Percentiles rank a stretch among this genome's conserved stretches.
Evolutionary conservation across 78 protist genomes (phyloP).

Genomic region (Polysphondylium violaceum): DNA sequence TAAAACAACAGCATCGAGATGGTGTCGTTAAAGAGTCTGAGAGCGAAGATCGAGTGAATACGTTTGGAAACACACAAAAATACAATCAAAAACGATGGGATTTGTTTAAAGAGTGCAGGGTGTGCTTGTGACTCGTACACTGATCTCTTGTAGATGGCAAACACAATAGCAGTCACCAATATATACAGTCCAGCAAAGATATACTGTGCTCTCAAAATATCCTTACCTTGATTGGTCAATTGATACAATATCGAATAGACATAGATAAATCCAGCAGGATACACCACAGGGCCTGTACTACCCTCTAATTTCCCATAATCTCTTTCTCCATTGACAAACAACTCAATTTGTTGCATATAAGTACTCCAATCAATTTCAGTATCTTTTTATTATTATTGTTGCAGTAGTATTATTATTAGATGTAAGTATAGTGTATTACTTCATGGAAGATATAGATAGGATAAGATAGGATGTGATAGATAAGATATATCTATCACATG

Average conservation of each 20-base stretch:
- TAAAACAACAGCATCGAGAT: conserved; percentile 86
- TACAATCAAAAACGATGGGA: conserved; percentile 76
- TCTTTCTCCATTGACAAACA: conserved; percentile 75
- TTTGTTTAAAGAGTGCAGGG: background rate
- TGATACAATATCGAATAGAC: conserved; percentile 52
- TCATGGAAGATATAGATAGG: no score
- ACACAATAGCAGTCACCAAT: conserved; percentile 21
- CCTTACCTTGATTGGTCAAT: conserved; percentile 77
- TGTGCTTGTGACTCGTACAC: background rate
- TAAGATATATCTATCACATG: no score
- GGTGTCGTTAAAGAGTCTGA: conserved; percentile 96
- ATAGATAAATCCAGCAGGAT: conserved; percentile 90
- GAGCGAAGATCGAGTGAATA: conserved; percentile 93
- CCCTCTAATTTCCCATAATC: conserved; percentile 83
- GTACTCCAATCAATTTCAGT: conserved; percentile 95
- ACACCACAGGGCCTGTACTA: conserved; percentile 94
- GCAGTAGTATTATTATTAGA: background rate
- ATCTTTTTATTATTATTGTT: no score
- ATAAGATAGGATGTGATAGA: no score
- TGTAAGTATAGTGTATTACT: background rate
- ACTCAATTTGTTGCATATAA: conserved; percentile 92
- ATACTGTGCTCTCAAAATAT: conserved; percentile 80
- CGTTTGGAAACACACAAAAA: conserved; percentile 80
- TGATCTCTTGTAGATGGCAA: conserved; percentile 39
- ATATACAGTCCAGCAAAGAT: conserved; percentile 72